Conservation (phyloP, 345 rosid genomes). For the Passiflora organensis region DNA sequence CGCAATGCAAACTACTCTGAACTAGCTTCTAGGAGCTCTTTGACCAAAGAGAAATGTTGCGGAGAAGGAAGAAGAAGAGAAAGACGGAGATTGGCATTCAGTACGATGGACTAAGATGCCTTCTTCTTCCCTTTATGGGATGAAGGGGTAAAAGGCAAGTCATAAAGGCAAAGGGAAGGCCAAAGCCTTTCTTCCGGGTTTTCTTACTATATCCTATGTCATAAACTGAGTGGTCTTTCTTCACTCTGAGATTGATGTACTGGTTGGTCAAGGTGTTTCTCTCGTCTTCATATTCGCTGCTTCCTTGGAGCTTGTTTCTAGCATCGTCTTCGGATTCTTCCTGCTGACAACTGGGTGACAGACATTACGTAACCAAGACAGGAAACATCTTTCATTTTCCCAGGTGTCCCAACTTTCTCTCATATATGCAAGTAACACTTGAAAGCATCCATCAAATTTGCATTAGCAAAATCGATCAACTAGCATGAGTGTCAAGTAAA, state of each 20-base stretch:
- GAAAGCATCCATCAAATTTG: too few species aligned
- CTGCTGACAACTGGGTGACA: too few species aligned
- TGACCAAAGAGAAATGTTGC: constrained; percentile 2
- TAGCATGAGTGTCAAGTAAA: too few species aligned
- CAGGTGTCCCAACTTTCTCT: too few species aligned
- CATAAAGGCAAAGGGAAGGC: constrained; percentile 29
- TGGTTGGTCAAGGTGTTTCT: not conserved
- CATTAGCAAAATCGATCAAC: too few species aligned
- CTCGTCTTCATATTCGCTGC: too few species aligned
- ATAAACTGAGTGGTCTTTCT: not conserved
- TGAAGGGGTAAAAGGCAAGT: constrained; percentile 18
- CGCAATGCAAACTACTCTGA: constrained; percentile 1
- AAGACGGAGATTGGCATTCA: not conserved
- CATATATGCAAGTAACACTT: too few species aligned
- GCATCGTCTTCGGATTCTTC: too few species aligned
- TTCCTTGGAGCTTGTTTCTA: too few species aligned
- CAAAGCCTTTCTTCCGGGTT: constrained; percentile 27
- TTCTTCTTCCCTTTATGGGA: not conserved
- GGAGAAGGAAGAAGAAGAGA: constrained; percentile 10
- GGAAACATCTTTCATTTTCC: too few species aligned
- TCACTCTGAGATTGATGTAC: not conserved
- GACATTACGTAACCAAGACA: too few species aligned
- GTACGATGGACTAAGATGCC: not conserved
- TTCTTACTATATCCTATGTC: not conserved
- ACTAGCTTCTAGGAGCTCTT: not conserved